Base-by-base conservation (phyloP, 768 basidiomycete species). In the Boletus tomentosulus region DNA sequence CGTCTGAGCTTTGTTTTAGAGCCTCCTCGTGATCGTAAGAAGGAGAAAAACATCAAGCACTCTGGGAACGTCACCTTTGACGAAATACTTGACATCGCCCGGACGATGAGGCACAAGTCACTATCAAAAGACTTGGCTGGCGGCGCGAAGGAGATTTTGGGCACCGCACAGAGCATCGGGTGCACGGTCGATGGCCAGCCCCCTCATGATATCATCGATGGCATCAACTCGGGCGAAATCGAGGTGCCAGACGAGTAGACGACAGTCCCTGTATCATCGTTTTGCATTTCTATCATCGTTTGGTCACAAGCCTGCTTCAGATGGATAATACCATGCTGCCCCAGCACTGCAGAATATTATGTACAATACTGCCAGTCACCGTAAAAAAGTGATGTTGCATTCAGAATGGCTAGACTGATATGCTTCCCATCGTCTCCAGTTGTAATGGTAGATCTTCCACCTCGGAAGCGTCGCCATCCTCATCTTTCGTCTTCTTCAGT, bases 1-100 rank as follows among this genome's bases (percentile, higher is more conserved):
- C 27, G 2, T 10, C 31, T 47, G 39, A 56, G 28, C 11, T 55
- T 41, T 13, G 50, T 51, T 66, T 4, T 71, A 96, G 96, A 98
- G 80, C 94, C 97, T 60, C 93, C 94, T 63, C 92, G 97, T 67
- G 97, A 99, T 78, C 88, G 97, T 61, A 99, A 99, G 77, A 99
- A 99, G 86, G 96, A 99, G 84, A 99, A 99, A 83, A 99, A 98
- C 83, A 97, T 99, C 79, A 98, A 98, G 76, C 97, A 98, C 82
- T 75, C 76, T 58, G 97, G 97, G 56, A 98, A 98, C 79, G 81
- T 99, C 61, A 68, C 93, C 53, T 79, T 98, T 53, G 93, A 96
- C 67, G 92, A 97, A 73, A 93, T 99, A 68, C 74, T 90, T 70
- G 87, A 93, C 61, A 95, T 98, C 72, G 95, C 96, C 61, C 89